These are phyloP conservation scores for Thyridium curvatum DNA, from an alignment of 2,329 filamentous ascomycete genomes.

Conservation along the genomic window DNA sequence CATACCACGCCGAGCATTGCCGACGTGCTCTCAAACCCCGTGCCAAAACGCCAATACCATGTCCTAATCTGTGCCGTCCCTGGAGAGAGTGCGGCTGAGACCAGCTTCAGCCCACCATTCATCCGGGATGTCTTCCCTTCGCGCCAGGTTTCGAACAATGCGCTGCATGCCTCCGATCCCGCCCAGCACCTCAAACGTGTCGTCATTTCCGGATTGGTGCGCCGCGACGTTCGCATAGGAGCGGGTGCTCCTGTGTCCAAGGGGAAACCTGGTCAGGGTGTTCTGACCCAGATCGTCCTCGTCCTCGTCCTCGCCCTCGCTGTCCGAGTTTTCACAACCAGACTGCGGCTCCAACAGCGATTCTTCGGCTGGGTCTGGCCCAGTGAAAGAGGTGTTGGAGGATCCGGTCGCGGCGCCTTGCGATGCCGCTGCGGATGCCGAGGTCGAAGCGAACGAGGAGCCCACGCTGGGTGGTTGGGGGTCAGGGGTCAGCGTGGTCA, in stretches of 20 bases:
- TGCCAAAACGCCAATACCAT: too few relatives aligned
- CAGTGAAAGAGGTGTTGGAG: conserved; percentile 38
- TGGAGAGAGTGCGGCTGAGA: conserved; percentile 51
- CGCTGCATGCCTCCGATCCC: conserved; percentile 56
- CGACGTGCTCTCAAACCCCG: too few relatives aligned
- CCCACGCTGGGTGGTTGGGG: conserved; percentile 71
- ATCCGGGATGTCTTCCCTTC: conserved; percentile 70
- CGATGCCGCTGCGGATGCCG: conserved; percentile 36
- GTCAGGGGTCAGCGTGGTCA: conserved; percentile 76
- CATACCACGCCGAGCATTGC: too few relatives aligned
- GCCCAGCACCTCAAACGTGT: conserved; percentile 30
- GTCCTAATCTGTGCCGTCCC: conserved; percentile 17
- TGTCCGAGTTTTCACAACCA: conserved; percentile 49
- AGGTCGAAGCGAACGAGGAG: conserved; percentile 73
- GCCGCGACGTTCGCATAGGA: conserved; percentile 42
- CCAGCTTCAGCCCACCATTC: conserved; percentile 74
- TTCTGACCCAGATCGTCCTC: conserved; percentile 21
- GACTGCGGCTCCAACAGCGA: conserved; percentile 35
- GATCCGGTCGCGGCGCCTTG: conserved; percentile 35
- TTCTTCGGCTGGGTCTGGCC: conserved; percentile 29
- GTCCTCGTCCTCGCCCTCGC: conserved; percentile 42
- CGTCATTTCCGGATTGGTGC: conserved; percentile 14
- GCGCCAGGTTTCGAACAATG: conserved; percentile 64
- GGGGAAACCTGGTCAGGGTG: conserved; percentile 11
- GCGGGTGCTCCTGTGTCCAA: conserved; percentile 11